Percentiles rank a stretch among this genome's conserved stretches.
These are phyloP conservation scores for Wakefieldia striispora DNA, from an alignment of 768 basidiomycete genomes.

Conservation along the genomic window DNA sequence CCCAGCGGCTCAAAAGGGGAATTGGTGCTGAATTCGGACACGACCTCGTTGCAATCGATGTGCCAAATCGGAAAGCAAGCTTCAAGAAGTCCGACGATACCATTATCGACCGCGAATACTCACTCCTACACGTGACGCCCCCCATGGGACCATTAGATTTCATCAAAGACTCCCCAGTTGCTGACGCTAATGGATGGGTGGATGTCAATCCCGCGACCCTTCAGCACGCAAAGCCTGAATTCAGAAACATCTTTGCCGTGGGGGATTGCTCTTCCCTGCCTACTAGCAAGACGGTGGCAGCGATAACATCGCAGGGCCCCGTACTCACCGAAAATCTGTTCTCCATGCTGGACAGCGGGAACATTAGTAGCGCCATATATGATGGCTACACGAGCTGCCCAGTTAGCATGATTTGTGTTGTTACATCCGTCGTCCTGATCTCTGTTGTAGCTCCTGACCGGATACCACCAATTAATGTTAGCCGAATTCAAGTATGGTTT, in stretches of 20 bases:
- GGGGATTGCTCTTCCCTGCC: conserved; percentile 94
- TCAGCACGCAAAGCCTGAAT: conserved; percentile 79
- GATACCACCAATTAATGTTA: conserved; percentile 80
- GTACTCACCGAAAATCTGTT: conserved; percentile 88
- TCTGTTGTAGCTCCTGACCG: conserved; percentile 61
- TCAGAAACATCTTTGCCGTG: conserved; percentile 79
- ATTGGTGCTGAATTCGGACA: conserved; percentile 80
- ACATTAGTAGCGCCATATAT: conserved; percentile 67
- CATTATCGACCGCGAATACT: conserved; percentile 71
- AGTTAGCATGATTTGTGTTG: conserved; percentile 41
- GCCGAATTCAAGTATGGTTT: conserved; percentile 94
- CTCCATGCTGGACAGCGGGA: conserved; percentile 70
- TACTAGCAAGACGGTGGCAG: conserved; percentile 95
- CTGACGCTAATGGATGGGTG: conserved; percentile 87
- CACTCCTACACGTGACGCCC: conserved; percentile 82
- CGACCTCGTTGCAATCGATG: conserved; percentile 77
- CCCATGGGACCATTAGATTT: conserved; percentile 87
- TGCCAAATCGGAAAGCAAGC: conserved; percentile 69
- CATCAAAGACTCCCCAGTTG: conserved; percentile 73
- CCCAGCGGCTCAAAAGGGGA: conserved; percentile 72
- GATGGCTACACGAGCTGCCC: conserved; percentile 91
- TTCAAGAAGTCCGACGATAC: conserved; percentile 80
- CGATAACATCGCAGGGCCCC: conserved; percentile 88
- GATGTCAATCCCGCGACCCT: conserved; percentile 79
- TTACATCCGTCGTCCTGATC: not conserved